Percentiles rank a stretch among this genome's conserved stretches.
phyloP scores from a whole-genome alignment of 331 rosid genomes.

The Cydonia oblonga region DNA sequence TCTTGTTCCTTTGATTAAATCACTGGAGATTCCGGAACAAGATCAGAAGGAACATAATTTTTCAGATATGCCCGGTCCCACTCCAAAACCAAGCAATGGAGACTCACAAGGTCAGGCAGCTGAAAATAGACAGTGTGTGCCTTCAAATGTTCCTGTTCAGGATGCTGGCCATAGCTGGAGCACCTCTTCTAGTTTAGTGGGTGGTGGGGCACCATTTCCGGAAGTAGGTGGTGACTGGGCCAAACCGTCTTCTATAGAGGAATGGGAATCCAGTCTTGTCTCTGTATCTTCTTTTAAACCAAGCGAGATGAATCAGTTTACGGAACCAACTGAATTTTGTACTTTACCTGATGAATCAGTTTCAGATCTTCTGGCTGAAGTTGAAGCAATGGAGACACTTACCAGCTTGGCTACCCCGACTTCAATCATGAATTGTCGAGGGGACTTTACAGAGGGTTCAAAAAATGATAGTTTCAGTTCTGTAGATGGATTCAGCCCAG shows the following conservation, averaged over 20 bases:
- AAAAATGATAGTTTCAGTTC: constrained; percentile 59
- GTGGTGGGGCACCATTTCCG: constrained; percentile 20
- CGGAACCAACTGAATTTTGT: constrained; percentile 57
- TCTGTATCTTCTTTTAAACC: constrained; percentile 42
- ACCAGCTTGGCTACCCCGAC: constrained; percentile 73
- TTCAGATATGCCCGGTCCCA: constrained; percentile 18
- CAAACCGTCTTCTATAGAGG: constrained; percentile 34
- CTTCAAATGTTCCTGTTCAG: constrained; percentile 33
- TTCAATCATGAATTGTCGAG: constrained; percentile 51
- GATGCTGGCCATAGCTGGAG: constrained; percentile 49
- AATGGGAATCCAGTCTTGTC: constrained; percentile 48
- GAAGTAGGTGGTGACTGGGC: constrained; percentile 38
- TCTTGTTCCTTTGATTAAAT: constrained; percentile 24
- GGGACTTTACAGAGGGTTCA: constrained; percentile 51
- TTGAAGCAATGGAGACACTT: constrained; percentile 90
- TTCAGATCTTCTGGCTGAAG: constrained; percentile 96
- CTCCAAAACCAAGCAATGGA: constrained; percentile 17
- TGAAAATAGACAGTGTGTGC: constrained; percentile 24
- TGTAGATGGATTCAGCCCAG: constrained; percentile 53
- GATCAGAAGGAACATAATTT: constrained; percentile 13
- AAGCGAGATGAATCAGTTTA: constrained; percentile 17
- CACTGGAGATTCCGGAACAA: constrained; percentile 25
- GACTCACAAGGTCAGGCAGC: constrained; percentile 17
- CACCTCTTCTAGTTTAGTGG: constrained; percentile 44
- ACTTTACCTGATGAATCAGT: constrained; percentile 68